These are phyloP conservation scores for Tympanopsis confertula DNA, from an alignment of 2,329 filamentous ascomycete species.

Conservation along the genomic window DNA sequence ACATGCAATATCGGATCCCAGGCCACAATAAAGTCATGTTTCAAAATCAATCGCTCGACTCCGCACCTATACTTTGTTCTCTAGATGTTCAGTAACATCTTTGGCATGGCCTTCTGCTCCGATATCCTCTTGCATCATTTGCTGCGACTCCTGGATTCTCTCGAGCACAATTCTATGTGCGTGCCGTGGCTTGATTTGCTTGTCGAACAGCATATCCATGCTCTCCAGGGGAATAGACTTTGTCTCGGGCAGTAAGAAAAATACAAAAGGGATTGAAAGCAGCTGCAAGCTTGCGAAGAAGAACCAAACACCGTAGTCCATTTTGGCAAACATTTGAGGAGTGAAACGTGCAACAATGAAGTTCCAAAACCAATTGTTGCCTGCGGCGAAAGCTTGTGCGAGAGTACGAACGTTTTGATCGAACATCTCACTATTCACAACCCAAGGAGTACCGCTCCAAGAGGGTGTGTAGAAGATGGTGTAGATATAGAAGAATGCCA, in stretches of 20 bases:
- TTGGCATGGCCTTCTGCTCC: too few relatives aligned
- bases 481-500: constrained; percentile 67
- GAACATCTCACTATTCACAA: constrained; percentile 68
- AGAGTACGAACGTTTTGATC: constrained; percentile 57
- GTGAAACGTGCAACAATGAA: constrained; percentile 60
- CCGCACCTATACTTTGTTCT: too few relatives aligned
- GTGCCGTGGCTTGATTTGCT: constrained; percentile 30
- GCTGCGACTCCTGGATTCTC: constrained; percentile 24
- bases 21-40: too few relatives aligned
- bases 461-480: constrained; percentile 61
- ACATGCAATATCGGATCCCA: background rate
- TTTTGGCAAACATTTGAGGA: constrained; percentile 47
- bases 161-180: constrained; percentile 29
- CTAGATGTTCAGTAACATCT: too few relatives aligned
- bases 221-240: constrained; percentile 53
- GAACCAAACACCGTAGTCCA: constrained; percentile 56
- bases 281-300: constrained; percentile 58
- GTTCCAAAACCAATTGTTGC: constrained; percentile 65
- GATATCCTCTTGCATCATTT: constrained; percentile 16
- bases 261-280: constrained; percentile 43
- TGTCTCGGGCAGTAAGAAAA: constrained; percentile 53
- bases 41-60: too few relatives aligned
- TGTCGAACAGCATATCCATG: constrained; percentile 51
- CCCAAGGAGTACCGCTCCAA: constrained; percentile 68
- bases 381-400: constrained; percentile 60